These are phyloP conservation scores for Globisporangium irregulare DNA, from an alignment of 352 stramenopile species.

Conservation along the genomic window DNA sequence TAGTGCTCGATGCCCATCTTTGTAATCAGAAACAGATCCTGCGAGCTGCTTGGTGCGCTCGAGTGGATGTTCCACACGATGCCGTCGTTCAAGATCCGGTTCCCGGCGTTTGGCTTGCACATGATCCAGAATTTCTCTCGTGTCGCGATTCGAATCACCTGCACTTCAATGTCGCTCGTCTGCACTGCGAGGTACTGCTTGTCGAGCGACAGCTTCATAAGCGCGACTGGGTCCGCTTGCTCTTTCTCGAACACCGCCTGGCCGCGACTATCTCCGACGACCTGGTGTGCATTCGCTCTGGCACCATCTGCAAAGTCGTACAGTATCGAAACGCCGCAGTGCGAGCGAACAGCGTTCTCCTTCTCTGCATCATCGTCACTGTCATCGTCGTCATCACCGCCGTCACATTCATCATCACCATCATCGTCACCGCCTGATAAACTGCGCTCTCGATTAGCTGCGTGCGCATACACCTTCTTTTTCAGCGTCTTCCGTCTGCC, in stretches of 20 bases:
- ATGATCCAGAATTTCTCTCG: slow-evolving; percentile 62
- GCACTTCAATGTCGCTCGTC: slow-evolving; percentile 80
- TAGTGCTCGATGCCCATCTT: slow-evolving; percentile 77
- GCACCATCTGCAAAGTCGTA: slow-evolving; percentile 35
- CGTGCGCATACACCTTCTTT: neutral
- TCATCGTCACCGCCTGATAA: neutral
- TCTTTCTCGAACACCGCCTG: slow-evolving; percentile 1
- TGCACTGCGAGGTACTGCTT: slow-evolving; percentile 69
- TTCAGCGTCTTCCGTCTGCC: neutral
- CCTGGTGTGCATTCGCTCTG: neutral
- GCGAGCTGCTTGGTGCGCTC: slow-evolving; percentile 35
- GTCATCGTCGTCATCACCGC: slow-evolving; percentile 3
- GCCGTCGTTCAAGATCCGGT: slow-evolving; percentile 55
- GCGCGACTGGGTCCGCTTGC: slow-evolving; percentile 24
- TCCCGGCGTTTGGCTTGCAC: slow-evolving; percentile 62
- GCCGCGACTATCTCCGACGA: neutral
- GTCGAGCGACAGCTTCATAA: slow-evolving; percentile 61
- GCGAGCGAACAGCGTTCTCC: neutral
- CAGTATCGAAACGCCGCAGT: slow-evolving; percentile 25
- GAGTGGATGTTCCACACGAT: slow-evolving; percentile 71
- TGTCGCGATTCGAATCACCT: slow-evolving; percentile 51
- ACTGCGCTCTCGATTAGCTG: neutral
- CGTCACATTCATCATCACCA: neutral
- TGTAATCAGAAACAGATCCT: slow-evolving; percentile 77
- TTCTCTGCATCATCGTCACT: slow-evolving; percentile 10